These are phyloP conservation scores for Magnolia officinalis DNA, from an alignment of 164 flowering plant genomes.

Conservation along the genomic window DNA sequence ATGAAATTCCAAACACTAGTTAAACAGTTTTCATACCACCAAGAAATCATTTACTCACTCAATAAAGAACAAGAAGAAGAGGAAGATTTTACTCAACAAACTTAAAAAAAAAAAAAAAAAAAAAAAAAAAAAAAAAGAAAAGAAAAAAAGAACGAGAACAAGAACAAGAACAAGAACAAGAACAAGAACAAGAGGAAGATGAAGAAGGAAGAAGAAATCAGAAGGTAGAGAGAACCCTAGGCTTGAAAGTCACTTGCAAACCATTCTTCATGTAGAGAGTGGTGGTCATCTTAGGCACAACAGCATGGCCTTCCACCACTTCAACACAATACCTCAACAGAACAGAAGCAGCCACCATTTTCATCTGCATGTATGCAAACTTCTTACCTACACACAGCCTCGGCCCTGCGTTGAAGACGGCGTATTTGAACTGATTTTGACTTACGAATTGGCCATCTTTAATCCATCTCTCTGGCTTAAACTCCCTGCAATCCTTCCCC, in stretches of 20 bases:
- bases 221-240: conserved; percentile 5
- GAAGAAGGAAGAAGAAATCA: too few relatives aligned
- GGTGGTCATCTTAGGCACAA: conserved; percentile 44
- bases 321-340: conserved; percentile 37
- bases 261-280: conserved; percentile 62
- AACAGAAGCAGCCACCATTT: conserved; percentile 57
- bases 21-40: too few relatives aligned
- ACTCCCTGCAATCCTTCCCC: conserved; percentile 61
- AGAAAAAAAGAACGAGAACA: too few relatives aligned
- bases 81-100: too few relatives aligned
- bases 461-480: conserved; percentile 64
- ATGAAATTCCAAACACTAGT: too few relatives aligned
- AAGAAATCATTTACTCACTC: too few relatives aligned
- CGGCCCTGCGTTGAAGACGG: conserved; percentile 57
- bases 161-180: too few relatives aligned
- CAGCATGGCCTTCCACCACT: conserved; percentile 36
- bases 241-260: conserved; percentile 33
- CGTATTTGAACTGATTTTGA: conserved; percentile 44
- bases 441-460: conserved; percentile 38
- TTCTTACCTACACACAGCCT: conserved; percentile 58
- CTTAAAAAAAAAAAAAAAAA: too few relatives aligned
- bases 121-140: too few relatives aligned
- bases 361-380: conserved; percentile 69
- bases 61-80: too few relatives aligned
- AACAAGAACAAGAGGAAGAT: too few relatives aligned